A percentile compares a stretch with the other conserved stretches of the same genome.
phyloP scores from a whole-genome alignment of 371 early-diverging fungal species.

The Mucor lusitanicus region DNA sequence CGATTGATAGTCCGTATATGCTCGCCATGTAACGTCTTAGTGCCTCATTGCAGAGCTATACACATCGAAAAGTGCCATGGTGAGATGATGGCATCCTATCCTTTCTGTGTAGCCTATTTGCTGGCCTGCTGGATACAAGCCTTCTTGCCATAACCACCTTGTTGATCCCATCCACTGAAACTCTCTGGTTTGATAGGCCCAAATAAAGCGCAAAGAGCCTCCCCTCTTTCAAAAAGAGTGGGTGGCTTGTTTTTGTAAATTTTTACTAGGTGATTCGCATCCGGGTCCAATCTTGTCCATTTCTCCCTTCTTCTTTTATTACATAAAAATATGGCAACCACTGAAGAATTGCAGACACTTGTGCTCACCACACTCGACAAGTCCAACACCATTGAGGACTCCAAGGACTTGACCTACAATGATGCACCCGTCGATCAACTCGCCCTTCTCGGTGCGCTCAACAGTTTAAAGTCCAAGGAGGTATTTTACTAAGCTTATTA shows the following conservation, averaged over 20 bases:
- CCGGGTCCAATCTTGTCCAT: neutral
- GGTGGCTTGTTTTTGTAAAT: conserved; percentile 2
- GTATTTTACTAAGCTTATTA: conserved; percentile 42
- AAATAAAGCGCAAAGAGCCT: no score
- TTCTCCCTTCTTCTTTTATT: neutral
- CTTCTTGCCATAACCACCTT: no score
- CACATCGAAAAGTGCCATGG: no score
- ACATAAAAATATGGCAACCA: conserved; percentile 8
- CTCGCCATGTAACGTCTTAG: no score
- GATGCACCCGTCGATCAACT: conserved; percentile 68
- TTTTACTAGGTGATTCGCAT: conserved; percentile 1
- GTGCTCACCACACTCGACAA: conserved; percentile 56
- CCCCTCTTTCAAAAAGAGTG: neutral
- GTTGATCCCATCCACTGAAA: no score
- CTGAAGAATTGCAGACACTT: conserved; percentile 64
- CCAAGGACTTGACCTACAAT: conserved; percentile 60
- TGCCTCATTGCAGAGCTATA: no score
- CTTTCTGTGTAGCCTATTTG: no score
- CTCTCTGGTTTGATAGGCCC: neutral
- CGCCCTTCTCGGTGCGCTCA: conserved; percentile 80
- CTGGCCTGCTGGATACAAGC: no score
- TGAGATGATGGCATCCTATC: no score
- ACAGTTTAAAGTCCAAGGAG: conserved; percentile 85
- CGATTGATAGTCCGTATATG: no score
- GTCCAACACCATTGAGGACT: conserved; percentile 14